Evolutionary conservation across 306 rosid species (phyloP).

Genomic region (Cucumis cinereus): DNA sequence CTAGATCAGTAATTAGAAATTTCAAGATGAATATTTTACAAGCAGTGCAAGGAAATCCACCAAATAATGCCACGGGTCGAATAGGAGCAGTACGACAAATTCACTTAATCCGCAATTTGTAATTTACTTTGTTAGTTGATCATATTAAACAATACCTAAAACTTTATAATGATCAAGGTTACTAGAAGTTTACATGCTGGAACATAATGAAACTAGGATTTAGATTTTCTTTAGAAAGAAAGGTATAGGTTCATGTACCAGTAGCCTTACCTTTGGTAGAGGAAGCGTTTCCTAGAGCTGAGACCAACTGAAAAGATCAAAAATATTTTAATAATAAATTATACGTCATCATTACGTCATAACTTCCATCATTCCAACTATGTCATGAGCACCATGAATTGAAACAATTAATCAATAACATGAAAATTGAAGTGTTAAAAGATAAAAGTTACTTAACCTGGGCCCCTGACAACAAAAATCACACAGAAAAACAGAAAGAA

Average conservation of each 20-base stretch:
- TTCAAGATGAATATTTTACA: conserved; percentile 42
- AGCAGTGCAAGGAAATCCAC: conserved; percentile 89
- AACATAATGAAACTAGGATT: background rate
- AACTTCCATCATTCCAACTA: background rate
- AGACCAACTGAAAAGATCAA: conserved; percentile 77
- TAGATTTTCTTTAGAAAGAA: background rate
- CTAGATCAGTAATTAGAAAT: background rate
- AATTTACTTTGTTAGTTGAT: conserved; percentile 14
- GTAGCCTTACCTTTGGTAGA: conserved; percentile 83
- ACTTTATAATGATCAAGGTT: background rate
- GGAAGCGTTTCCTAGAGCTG: conserved; percentile 92
- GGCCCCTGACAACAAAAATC: too few species aligned
- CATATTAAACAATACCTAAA: background rate
- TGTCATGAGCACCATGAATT: too few species aligned
- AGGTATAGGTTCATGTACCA: conserved; percentile 4
- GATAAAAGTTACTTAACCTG: too few species aligned
- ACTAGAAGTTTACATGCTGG: background rate
- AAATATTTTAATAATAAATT: background rate
- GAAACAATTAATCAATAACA: too few species aligned
- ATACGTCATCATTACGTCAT: background rate
- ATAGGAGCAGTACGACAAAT: too few species aligned
- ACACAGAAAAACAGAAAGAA: too few species aligned
- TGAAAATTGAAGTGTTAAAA: too few species aligned
- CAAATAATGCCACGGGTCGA: conserved; percentile 68
- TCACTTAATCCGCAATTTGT: conserved; percentile 76